Base-by-base conservation (phyloP, 129 eudicot genomes). In the Chrysanthemum makinoi region DNA sequence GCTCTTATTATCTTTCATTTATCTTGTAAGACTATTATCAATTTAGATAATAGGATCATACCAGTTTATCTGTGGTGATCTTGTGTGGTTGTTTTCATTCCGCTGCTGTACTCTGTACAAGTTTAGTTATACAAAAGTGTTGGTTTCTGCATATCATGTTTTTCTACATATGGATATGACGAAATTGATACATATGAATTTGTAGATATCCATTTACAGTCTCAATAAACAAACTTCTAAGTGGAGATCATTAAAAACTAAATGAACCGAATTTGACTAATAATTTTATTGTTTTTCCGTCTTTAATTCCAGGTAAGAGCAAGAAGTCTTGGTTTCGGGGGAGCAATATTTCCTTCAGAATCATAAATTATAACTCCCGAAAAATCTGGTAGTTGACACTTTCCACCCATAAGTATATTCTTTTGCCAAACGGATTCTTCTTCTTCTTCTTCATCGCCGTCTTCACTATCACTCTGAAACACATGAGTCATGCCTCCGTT, bases 341-440 rank as follows among this genome's bases (percentile, higher is more conserved):
- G 33, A 52, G 83, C 91, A 4, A 83, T 69, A 61, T 84, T 86
- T 55, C 96, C 97, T 2, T 83, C 68, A 18, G 97, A 74, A 53
- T 91, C 96, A 52, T 88, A 88, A 14, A 88, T 84, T 14, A 88
- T 88, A 53, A 86, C 94, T 17, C 96, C 96, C 1, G 97, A 91
- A 77, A 91, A 91, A 70, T 91, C 97, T 0, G 97, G 96, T 35
- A 88, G 86, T 75, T 88, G 87, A 67, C 96, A 91, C 78, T 88
- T 91, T 3, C 97, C 96, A 9, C 97, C 97, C 97, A 88, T 88
- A 15, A 88, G 81, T 80, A 91, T 91, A 65, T 88, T 88, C 94
- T 91, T 91, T 82, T 88, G 82, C 96, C 97, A 91, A 43, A 91
- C 79, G 0, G 92, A 69, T 48, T 78, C 89, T 33, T 84, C 85